Conservation (phyloP, 2,329 filamentous ascomycete species). For the Claviceps fusiformis region DNA sequence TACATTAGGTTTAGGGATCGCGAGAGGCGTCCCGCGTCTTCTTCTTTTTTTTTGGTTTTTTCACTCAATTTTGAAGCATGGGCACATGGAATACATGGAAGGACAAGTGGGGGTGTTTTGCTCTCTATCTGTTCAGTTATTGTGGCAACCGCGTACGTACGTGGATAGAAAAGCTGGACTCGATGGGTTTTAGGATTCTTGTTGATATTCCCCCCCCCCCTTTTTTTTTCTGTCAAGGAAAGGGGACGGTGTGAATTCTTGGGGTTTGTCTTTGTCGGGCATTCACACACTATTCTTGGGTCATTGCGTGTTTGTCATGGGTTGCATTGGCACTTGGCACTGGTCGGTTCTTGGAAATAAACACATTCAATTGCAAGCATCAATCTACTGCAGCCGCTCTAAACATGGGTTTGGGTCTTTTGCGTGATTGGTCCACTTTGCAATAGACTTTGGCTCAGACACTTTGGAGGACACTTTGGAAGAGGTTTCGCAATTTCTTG, state of each 20-base stretch:
- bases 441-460: too few relatives aligned
- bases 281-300: not conserved
- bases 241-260: not conserved
- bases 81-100: not conserved
- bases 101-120: not conserved
- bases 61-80: too few relatives aligned
- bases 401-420: too few relatives aligned
- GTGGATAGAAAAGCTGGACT: too few relatives aligned
- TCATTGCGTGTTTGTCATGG: not conserved
- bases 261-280: not conserved
- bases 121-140: not conserved
- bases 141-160: not conserved
- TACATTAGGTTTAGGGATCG: not conserved
- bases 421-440: too few relatives aligned
- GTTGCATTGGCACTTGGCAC: not conserved
- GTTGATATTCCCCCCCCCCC: too few relatives aligned
- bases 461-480: too few relatives aligned
- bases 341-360: not conserved
- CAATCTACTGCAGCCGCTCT: too few relatives aligned
- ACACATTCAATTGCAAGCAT: too few relatives aligned
- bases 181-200: too few relatives aligned
- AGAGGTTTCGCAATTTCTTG: too few relatives aligned
- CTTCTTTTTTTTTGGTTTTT: not conserved
- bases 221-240: not conserved
- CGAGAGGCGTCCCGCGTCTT: not conserved